A percentile compares a stretch with the other conserved stretches of the same genome.
phyloP scores from a whole-genome alignment of 2,329 filamentous ascomycete genomes.

The Raffaelea arxii region DNA sequence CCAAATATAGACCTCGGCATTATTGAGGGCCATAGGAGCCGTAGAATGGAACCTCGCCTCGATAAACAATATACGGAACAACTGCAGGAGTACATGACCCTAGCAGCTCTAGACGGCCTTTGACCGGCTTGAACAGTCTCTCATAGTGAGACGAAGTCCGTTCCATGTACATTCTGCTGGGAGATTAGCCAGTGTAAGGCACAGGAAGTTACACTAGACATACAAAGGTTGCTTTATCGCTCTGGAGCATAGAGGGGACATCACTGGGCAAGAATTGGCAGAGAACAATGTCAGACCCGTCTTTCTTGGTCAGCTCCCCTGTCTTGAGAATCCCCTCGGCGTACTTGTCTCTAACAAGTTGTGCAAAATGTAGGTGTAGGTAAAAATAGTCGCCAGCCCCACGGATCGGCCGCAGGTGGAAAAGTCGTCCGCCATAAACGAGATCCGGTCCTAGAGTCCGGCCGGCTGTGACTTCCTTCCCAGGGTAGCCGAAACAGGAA shows the following conservation, averaged over 20 bases:
- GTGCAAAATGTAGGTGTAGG: slow-evolving; percentile 51
- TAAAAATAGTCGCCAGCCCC: slow-evolving; percentile 38
- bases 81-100: neutral
- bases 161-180: neutral
- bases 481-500: neutral
- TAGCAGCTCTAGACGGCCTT: neutral
- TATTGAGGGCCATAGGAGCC: neutral
- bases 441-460: neutral
- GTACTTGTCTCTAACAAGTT: slow-evolving; percentile 47
- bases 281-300: neutral
- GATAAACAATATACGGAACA: neutral
- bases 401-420: neutral
- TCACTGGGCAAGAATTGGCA: neutral
- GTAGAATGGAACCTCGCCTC: neutral
- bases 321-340: slow-evolving; percentile 37
- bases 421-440: neutral
- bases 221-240: neutral
- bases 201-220: neutral
- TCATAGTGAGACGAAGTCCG: neutral
- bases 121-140: neutral
- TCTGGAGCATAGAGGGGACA: neutral
- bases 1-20: neutral
- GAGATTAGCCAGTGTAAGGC: neutral
- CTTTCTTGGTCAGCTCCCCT: slow-evolving; percentile 39
- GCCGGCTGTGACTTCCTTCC: neutral